These are phyloP conservation scores for Apiotrichum gamsii DNA, from an alignment of 1,284 basidiomycete species.

Conservation along the genomic window DNA sequence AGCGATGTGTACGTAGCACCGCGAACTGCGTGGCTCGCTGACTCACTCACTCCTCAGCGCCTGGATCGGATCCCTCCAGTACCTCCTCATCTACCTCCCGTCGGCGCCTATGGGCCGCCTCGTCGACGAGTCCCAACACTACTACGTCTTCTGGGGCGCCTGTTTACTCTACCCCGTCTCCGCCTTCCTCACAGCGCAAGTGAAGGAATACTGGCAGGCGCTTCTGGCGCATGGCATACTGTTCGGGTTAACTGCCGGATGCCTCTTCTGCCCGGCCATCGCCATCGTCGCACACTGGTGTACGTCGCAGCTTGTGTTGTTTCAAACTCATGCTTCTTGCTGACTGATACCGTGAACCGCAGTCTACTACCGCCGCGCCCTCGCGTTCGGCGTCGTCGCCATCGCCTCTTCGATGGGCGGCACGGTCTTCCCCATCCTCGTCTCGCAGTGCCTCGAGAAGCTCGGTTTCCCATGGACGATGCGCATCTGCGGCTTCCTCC, in stretches of 20 bases:
- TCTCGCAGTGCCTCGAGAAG: constrained; percentile 29
- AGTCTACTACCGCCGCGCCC: constrained; percentile 17
- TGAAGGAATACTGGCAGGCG: constrained; percentile 55
- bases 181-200: constrained; percentile 53
- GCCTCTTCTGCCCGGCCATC: constrained; percentile 51
- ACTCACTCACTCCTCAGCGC: no score
- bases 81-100: constrained; percentile 49
- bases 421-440: constrained; percentile 51
- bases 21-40: no score
- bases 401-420: constrained; percentile 35
- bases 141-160: constrained; percentile 47
- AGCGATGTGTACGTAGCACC: constrained; percentile 19
- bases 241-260: constrained; percentile 30
- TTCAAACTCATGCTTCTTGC: no score
- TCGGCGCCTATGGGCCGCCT: constrained; percentile 52
- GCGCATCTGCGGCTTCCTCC: constrained; percentile 21
- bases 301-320: no score
- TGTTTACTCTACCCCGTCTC: constrained; percentile 50
- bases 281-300: constrained; percentile 54
- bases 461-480: constrained; percentile 24
- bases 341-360: no score
- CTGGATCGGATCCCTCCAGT: constrained; percentile 67
- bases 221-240: constrained; percentile 14
- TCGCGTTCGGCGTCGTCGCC: constrained; percentile 26
- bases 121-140: constrained; percentile 55